Evolutionary conservation across 1,284 basidiomycete genomes (phyloP).

Genomic region (Boletus subluridellus): DNA sequence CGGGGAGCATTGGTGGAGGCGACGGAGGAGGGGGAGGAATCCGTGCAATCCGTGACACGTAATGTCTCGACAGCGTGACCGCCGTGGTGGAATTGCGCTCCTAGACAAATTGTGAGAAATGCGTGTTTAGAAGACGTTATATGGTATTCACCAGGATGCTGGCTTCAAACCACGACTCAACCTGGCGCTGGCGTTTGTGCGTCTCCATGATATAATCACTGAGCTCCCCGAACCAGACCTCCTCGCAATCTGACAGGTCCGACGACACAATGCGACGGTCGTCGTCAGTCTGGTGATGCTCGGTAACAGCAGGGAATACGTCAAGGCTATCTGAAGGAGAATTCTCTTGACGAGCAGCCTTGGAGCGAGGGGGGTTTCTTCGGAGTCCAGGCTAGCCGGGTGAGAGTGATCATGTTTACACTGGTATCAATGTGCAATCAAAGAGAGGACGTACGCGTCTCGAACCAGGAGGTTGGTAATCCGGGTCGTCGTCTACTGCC

Average conservation of each 20-base stretch:
- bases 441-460: slow-evolving; percentile 49
- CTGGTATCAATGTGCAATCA: neutral
- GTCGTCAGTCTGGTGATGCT: slow-evolving; percentile 45
- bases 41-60: slow-evolving; percentile 59
- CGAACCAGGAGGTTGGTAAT: slow-evolving; percentile 50
- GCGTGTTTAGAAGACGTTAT: neutral
- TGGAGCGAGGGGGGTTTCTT: slow-evolving; percentile 42
- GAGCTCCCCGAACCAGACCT: slow-evolving; percentile 68
- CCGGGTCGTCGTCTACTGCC: slow-evolving; percentile 45
- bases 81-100: slow-evolving; percentile 65
- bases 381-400: slow-evolving; percentile 37
- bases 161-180: slow-evolving; percentile 67
- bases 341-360: slow-evolving; percentile 37
- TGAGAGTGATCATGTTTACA: neutral
- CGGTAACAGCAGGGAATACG: slow-evolving; percentile 29
- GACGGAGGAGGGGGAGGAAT: slow-evolving; percentile 54
- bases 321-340: slow-evolving; percentile 38
- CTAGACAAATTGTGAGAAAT: slow-evolving; percentile 37
- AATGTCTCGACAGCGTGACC: slow-evolving; percentile 58
- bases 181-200: slow-evolving; percentile 64
- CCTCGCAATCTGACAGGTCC: slow-evolving; percentile 73
- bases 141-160: slow-evolving; percentile 52
- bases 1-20: slow-evolving; percentile 39
- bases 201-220: slow-evolving; percentile 66
- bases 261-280: slow-evolving; percentile 55